Evolutionary conservation across 352 stramenopile species (phyloP).

Genomic region (Phytophthora cryptogea): DNA sequence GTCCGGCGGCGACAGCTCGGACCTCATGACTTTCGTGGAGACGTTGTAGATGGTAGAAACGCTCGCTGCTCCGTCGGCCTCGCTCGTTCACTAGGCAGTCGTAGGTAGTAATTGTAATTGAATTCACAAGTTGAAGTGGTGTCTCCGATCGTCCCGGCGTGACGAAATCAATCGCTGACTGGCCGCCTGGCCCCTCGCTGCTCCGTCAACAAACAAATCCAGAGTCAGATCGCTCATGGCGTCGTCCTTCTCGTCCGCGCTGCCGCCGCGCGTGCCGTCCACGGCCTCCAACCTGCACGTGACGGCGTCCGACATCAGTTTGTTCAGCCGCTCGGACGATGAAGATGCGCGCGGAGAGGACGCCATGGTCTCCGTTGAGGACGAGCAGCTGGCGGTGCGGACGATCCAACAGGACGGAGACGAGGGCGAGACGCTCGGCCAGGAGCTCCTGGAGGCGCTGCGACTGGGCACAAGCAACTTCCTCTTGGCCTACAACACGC

Average conservation of each 20-base stretch:
- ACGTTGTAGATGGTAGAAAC: constrained; percentile 38
- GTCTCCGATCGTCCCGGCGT: too few species aligned
- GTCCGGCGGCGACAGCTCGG: constrained; percentile 45
- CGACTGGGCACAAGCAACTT: constrained; percentile 85
- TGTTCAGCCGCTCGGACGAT: constrained; percentile 41
- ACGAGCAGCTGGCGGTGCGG: constrained; percentile 28
- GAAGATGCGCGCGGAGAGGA: constrained; percentile 23
- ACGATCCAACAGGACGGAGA: constrained; percentile 24
- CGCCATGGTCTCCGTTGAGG: constrained; percentile 1
- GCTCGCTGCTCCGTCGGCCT: constrained; percentile 6
- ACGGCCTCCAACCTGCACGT: constrained; percentile 36
- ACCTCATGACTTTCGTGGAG: constrained; percentile 82
- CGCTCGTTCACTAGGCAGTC: constrained; percentile 3
- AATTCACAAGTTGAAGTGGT: constrained; percentile 14
- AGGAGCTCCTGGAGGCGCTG: constrained; percentile 72
- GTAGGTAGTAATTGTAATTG: constrained; percentile 34
- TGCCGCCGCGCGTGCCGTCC: constrained; percentile 33
- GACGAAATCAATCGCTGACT: too few species aligned
- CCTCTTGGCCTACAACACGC: constrained; percentile 86
- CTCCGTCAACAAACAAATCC: constrained; percentile 29
- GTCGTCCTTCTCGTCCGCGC: constrained; percentile 12
- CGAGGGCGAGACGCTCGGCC: constrained; percentile 43
- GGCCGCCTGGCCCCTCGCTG: neutral
- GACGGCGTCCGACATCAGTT: constrained; percentile 48
- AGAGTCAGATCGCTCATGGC: constrained; percentile 22